Evolutionary conservation across 2,329 filamentous ascomycete genomes (phyloP).

Genomic region (Fusarium clavum): DNA sequence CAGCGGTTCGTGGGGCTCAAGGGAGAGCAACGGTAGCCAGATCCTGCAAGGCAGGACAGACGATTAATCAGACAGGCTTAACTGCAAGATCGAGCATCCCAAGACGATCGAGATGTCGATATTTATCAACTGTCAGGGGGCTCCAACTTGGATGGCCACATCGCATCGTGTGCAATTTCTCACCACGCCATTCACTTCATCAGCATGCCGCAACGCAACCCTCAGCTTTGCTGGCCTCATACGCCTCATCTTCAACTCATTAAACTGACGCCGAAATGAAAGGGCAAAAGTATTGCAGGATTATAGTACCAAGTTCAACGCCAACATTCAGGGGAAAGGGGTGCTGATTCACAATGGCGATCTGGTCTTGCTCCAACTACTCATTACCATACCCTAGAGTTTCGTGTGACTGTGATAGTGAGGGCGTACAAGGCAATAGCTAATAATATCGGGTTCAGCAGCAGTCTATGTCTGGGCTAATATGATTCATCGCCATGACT

Average conservation of each 20-base stretch:
- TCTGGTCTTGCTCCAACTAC: background rate
- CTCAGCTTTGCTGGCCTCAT: slow-evolving; percentile 29
- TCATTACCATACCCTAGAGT: background rate
- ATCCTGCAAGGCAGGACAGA: slow-evolving; percentile 35
- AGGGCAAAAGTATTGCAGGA: background rate
- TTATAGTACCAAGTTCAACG: background rate
- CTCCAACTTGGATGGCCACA: slow-evolving; percentile 7
- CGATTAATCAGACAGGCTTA: slow-evolving; percentile 33
- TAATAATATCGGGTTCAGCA: background rate
- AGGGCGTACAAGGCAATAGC: background rate
- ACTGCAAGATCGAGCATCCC: slow-evolving; percentile 34
- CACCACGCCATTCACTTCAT: slow-evolving; percentile 28
- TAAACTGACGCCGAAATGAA: background rate
- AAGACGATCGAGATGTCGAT: slow-evolving; percentile 33
- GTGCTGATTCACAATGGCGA: background rate
- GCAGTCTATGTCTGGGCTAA: background rate
- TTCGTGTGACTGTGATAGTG: background rate
- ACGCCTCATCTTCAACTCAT: slow-evolving; percentile 11
- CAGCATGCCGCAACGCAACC: slow-evolving; percentile 20
- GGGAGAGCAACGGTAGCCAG: slow-evolving; percentile 29
- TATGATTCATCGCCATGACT: background rate
- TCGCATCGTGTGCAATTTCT: slow-evolving; percentile 11
- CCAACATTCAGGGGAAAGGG: background rate
- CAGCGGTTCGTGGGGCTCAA: slow-evolving; percentile 37
- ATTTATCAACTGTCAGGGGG: slow-evolving; percentile 10